Evolutionary conservation across 1,139 yeast species (phyloP).

Genomic region (Debaryomycetaceae sp.): DNA sequence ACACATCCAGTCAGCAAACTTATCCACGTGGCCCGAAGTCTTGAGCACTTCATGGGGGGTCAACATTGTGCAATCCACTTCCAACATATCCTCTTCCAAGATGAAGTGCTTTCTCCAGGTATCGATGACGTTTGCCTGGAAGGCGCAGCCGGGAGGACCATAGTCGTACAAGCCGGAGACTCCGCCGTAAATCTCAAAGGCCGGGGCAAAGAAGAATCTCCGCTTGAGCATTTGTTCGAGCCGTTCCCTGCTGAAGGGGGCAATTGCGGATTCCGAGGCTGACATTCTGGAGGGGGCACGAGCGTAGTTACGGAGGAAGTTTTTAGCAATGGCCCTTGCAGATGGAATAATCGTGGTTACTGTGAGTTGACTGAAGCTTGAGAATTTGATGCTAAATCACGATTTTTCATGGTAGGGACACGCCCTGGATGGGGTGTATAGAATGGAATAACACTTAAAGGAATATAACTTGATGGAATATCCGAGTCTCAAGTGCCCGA

Average conservation of each 20-base stretch:
- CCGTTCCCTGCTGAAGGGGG: constrained; percentile 67
- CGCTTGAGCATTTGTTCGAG: constrained; percentile 87
- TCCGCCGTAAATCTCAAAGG: constrained; percentile 96
- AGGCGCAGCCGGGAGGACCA: constrained; percentile 99
- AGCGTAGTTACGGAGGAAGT: too few relatives aligned
- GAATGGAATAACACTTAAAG: too few relatives aligned
- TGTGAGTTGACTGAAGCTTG: too few relatives aligned
- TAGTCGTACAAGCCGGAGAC: constrained; percentile 96
- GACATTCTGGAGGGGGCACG: constrained; percentile 24
- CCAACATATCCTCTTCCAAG: constrained; percentile 96
- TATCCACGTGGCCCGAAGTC: constrained; percentile 98
- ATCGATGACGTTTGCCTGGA: constrained; percentile 91
- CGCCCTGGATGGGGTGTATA: too few relatives aligned
- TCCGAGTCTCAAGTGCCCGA: too few relatives aligned
- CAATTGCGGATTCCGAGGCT: constrained; percentile 12
- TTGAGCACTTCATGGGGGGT: constrained; percentile 96
- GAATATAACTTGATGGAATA: too few relatives aligned
- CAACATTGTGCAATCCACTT: constrained; percentile 95
- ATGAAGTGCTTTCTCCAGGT: constrained; percentile 97
- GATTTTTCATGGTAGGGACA: not conserved
- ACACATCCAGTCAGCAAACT: constrained; percentile 99
- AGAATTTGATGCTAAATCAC: too few relatives aligned
- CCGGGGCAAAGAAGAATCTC: constrained; percentile 94
- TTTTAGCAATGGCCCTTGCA: too few relatives aligned
- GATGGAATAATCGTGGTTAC: too few relatives aligned